phyloP scores from a whole-genome alignment of 768 basidiomycete genomes.

The Mycena kentingensis region DNA sequence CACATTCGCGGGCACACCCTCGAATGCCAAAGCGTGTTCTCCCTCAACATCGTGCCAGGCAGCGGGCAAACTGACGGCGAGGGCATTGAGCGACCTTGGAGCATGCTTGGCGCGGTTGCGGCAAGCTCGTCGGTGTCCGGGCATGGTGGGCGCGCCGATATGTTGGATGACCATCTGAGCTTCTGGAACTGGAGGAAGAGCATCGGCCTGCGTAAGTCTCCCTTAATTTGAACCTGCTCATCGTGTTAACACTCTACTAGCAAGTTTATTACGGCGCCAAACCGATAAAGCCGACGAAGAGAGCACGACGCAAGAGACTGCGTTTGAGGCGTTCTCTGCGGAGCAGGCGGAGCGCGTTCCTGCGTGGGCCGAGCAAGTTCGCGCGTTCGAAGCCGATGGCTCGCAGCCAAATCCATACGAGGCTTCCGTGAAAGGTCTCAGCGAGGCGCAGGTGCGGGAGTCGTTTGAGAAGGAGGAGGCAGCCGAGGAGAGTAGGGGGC shows the following conservation, averaged over 20 bases:
- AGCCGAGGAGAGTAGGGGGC: constrained; percentile 9
- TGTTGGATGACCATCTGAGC: constrained; percentile 36
- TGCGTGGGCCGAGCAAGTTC: constrained; percentile 11
- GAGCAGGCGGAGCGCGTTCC: constrained; percentile 9
- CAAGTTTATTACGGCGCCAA: constrained; percentile 13
- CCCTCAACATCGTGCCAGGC: background rate
- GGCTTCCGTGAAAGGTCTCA: constrained; percentile 6
- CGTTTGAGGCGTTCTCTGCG: background rate
- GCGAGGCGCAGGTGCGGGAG: constrained; percentile 11
- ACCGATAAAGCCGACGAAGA: constrained; percentile 1
- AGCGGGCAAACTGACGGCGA: constrained; percentile 10
- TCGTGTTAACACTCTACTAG: background rate
- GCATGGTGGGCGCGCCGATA: constrained; percentile 29
- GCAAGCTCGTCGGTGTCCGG: constrained; percentile 38
- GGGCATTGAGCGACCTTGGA: constrained; percentile 10
- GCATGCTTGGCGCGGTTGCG: background rate
- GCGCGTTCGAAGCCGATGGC: background rate
- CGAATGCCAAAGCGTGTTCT: background rate
- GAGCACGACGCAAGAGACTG: no score
- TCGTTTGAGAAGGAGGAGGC: constrained; percentile 12
- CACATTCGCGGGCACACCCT: constrained; percentile 6
- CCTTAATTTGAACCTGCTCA: constrained; percentile 3
- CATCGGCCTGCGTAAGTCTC: constrained; percentile 21
- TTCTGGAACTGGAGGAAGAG: constrained; percentile 34
- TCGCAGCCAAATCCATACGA: constrained; percentile 13